Percentiles rank a stretch among this genome's conserved stretches.
Conservation (phyloP, 805 yeast genomes). For the Zygotorulaspora chibaensis region DNA sequence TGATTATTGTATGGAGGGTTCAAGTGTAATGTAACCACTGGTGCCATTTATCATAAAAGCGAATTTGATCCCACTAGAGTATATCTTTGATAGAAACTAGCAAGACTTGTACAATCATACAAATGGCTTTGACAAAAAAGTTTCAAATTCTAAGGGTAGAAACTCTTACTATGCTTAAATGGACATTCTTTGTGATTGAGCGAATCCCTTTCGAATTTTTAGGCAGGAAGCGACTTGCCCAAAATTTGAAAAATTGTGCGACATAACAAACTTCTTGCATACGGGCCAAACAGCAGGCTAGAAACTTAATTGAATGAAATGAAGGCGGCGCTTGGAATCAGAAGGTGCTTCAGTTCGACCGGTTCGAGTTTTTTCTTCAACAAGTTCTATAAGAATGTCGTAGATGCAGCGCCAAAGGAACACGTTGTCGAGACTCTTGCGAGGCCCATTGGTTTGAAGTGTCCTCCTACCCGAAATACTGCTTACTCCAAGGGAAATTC, state of each 20-base stretch:
- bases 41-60: conserved; percentile 20
- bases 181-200: too few species aligned
- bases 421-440: conserved; percentile 34
- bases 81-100: neutral
- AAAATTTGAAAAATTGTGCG: too few species aligned
- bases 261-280: too few species aligned
- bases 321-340: neutral
- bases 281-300: neutral
- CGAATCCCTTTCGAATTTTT: too few species aligned
- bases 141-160: too few species aligned
- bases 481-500: conserved; percentile 41
- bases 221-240: too few species aligned
- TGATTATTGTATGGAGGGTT: conserved; percentile 30
- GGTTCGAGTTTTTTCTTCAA: conserved; percentile 21
- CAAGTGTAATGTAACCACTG: conserved; percentile 18
- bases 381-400: conserved; percentile 35
- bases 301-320: neutral
- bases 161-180: too few species aligned
- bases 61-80: neutral
- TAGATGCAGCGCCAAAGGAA: conserved; percentile 38
- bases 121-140: too few species aligned
- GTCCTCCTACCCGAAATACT: conserved; percentile 34
- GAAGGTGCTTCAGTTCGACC: conserved; percentile 4
- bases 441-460: conserved; percentile 46
- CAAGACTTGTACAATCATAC: neutral